A percentile compares a stretch with the other conserved stretches of the same genome.
phyloP scores from a whole-genome alignment of 768 basidiomycete genomes.

The Psilocybe tampanensis region DNA sequence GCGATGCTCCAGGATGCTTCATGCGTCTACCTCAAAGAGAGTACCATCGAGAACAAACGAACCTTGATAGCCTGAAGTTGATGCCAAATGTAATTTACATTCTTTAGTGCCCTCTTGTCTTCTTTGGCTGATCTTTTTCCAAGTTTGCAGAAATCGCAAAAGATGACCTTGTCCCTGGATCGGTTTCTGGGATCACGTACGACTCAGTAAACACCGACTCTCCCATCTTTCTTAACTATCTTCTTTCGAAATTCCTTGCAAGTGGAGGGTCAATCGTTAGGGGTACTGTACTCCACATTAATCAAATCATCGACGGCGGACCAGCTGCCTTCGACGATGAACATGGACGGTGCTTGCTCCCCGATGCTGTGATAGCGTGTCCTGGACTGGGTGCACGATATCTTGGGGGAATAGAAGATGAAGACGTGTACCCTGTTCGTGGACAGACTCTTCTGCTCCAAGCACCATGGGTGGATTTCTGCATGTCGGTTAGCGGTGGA shows the following conservation, averaged over 20 bases:
- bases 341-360: constrained; percentile 21
- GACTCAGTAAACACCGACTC: constrained; percentile 64
- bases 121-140: too few relatives aligned
- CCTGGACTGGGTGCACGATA: constrained; percentile 70
- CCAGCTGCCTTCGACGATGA: constrained; percentile 27
- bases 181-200: constrained; percentile 50
- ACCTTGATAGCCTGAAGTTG: constrained; percentile 18
- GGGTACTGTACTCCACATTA: constrained; percentile 60
- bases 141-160: constrained; percentile 32
- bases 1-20: constrained; percentile 54
- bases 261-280: constrained; percentile 58
- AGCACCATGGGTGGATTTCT: constrained; percentile 61
- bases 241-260: constrained; percentile 56
- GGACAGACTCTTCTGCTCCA: constrained; percentile 78
- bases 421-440: constrained; percentile 66
- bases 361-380: constrained; percentile 64
- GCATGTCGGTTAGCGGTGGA: constrained; percentile 45
- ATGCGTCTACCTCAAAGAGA: constrained; percentile 57
- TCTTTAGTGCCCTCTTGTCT: not conserved
- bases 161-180: constrained; percentile 24
- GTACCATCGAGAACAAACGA: constrained; percentile 27
- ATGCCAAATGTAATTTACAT: constrained; percentile 18
- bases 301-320: constrained; percentile 61
- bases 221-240: constrained; percentile 59
- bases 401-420: constrained; percentile 78